Conservation (phyloP, 2,329 filamentous ascomycete species). For the Grosmannia huntii region DNA sequence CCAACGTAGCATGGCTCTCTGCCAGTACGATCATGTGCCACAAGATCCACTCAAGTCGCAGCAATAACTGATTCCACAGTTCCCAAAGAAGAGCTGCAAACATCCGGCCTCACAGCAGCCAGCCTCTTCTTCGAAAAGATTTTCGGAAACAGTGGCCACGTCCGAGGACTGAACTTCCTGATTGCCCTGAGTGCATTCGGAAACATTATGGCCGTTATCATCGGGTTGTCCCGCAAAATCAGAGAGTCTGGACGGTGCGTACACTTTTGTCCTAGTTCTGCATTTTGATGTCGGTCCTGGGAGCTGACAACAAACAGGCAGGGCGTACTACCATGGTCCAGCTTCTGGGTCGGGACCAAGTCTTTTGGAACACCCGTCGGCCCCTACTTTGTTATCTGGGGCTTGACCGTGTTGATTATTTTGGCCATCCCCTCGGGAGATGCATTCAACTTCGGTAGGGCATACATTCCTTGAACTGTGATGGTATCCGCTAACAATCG, state of each 20-base stretch:
- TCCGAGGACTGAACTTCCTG: slow-evolving; percentile 41
- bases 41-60: background rate
- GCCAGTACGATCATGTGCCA: slow-evolving; percentile 21
- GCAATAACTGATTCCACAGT: slow-evolving; percentile 18
- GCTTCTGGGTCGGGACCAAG: slow-evolving; percentile 47
- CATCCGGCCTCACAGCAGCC: slow-evolving; percentile 39
- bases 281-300: background rate
- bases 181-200: slow-evolving; percentile 45
- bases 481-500: background rate
- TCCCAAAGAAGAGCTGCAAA: slow-evolving; percentile 35
- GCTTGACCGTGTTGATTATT: slow-evolving; percentile 44
- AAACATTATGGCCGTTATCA: slow-evolving; percentile 40
- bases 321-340: slow-evolving; percentile 44
- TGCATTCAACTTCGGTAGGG: slow-evolving; percentile 46
- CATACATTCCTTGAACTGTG: background rate
- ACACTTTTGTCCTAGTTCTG: background rate
- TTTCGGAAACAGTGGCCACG: slow-evolving; percentile 35
- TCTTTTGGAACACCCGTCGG: slow-evolving; percentile 51
- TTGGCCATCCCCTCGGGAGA: slow-evolving; percentile 47
- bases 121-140: slow-evolving; percentile 45
- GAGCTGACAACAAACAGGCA: slow-evolving; percentile 25
- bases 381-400: slow-evolving; percentile 44
- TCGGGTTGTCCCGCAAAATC: slow-evolving; percentile 41
- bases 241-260: slow-evolving; percentile 42
- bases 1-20: slow-evolving; percentile 47